Conservation (phyloP, 768 basidiomycete genomes). For the Tricholoma bakamatsutake region DNA sequence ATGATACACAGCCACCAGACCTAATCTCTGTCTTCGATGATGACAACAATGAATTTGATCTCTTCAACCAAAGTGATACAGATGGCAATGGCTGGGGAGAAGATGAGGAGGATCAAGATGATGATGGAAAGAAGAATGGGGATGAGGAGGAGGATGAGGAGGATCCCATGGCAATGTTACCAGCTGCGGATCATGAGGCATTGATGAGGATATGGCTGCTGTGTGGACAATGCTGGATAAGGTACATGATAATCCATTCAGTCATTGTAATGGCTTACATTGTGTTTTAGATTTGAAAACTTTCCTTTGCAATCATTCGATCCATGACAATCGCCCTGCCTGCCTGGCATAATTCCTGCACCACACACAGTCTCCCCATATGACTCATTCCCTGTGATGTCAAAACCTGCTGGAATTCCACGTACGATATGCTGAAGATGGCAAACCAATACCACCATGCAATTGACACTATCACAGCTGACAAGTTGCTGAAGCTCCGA, state of each 20-base stretch:
- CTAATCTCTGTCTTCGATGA: not conserved
- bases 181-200: conserved; percentile 10
- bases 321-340: conserved; percentile 15
- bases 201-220: conserved; percentile 8
- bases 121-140: conserved; percentile 9
- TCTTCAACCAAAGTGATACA: too few relatives aligned
- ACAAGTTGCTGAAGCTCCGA: conserved; percentile 7
- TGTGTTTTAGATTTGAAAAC: not conserved
- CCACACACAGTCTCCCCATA: not conserved
- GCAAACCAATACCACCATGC: conserved; percentile 19
- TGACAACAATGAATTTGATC: not conserved
- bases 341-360: conserved; percentile 11
- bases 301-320: conserved; percentile 5
- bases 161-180: conserved; percentile 5
- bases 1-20: not conserved
- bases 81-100: not conserved
- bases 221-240: conserved; percentile 25
- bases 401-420: not conserved
- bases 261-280: not conserved
- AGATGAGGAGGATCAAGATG: not conserved
- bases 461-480: conserved; percentile 17
- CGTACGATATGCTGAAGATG: conserved; percentile 23
- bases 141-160: conserved; percentile 15
- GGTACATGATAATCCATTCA: conserved; percentile 13
- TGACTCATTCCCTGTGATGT: conserved; percentile 25